Conservation (phyloP, 805 yeast species). For the Priceomyces fermenticarens region DNA sequence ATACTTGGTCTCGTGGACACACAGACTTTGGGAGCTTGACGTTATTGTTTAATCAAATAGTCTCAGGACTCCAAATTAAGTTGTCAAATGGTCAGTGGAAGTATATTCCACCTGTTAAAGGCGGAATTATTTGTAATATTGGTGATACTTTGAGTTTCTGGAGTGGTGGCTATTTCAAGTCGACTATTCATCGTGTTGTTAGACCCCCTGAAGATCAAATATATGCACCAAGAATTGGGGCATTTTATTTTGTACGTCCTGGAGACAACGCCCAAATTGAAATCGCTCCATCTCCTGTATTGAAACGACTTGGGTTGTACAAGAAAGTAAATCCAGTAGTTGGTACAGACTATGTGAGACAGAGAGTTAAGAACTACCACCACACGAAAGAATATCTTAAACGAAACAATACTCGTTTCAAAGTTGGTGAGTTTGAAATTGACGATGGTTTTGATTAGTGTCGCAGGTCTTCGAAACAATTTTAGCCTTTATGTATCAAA, state of each 20-base stretch:
- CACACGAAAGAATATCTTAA: constrained; percentile 17
- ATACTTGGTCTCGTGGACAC: constrained; percentile 33
- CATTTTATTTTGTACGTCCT: constrained; percentile 34
- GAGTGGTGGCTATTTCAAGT: constrained; percentile 34
- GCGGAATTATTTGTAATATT: constrained; percentile 31
- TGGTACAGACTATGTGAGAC: constrained; percentile 29
- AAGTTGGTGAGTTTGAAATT: constrained; percentile 26
- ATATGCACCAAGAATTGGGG: constrained; percentile 28
- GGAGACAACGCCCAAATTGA: constrained; percentile 26
- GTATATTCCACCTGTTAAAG: constrained; percentile 29
- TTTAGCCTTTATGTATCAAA: too few species aligned
- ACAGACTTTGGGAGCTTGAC: constrained; percentile 38
- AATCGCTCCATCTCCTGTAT: constrained; percentile 29
- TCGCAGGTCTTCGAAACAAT: too few species aligned
- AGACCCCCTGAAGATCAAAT: constrained; percentile 34
- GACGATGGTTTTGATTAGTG: constrained; percentile 23
- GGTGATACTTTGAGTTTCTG: constrained; percentile 34
- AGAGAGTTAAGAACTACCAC: constrained; percentile 27
- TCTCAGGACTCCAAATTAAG: constrained; percentile 33
- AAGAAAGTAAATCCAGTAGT: constrained; percentile 18
- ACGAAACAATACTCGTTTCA: constrained; percentile 22
- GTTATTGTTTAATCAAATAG: constrained; percentile 31
- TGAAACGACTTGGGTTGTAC: constrained; percentile 27
- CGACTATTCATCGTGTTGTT: constrained; percentile 32
- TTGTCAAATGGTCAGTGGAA: constrained; percentile 28